Conservation (phyloP, 2,329 filamentous ascomycete species). For the Clarireedia homoeocarpa region DNA sequence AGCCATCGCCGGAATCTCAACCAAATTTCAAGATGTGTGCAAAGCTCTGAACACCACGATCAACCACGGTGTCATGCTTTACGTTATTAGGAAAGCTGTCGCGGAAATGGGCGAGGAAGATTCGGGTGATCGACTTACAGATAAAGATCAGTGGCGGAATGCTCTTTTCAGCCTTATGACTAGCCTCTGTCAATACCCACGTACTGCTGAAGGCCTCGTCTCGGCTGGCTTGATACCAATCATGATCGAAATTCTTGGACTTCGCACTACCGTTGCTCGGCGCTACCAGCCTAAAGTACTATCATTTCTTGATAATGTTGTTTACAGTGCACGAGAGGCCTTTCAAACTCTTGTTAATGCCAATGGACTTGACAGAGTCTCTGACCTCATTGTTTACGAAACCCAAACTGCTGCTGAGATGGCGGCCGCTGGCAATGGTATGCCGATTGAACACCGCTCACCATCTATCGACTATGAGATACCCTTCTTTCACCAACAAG, state of each 20-base stretch:
- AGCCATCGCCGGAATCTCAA: slow-evolving; percentile 74
- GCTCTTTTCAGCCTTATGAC: slow-evolving; percentile 82
- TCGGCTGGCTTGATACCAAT: slow-evolving; percentile 84
- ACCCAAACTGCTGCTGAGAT: slow-evolving; percentile 62
- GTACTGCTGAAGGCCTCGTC: slow-evolving; percentile 76
- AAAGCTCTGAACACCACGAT: slow-evolving; percentile 91
- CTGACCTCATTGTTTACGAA: slow-evolving; percentile 76
- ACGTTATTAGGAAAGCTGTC: slow-evolving; percentile 84
- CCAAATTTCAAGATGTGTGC: slow-evolving; percentile 73
- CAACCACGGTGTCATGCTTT: slow-evolving; percentile 91
- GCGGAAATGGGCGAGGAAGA: slow-evolving; percentile 65
- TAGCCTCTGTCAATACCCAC: slow-evolving; percentile 65
- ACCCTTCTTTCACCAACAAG: slow-evolving; percentile 88
- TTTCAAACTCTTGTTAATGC: slow-evolving; percentile 76
- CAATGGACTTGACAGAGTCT: slow-evolving; percentile 81
- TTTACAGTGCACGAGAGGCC: slow-evolving; percentile 77
- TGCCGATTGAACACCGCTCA: slow-evolving; percentile 64
- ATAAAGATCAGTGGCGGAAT: slow-evolving; percentile 81
- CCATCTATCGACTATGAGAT: slow-evolving; percentile 87
- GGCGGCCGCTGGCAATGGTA: slow-evolving; percentile 62
- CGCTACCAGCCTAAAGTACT: slow-evolving; percentile 78
- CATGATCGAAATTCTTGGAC: slow-evolving; percentile 77
- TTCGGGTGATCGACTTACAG: slow-evolving; percentile 51
- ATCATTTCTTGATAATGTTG: slow-evolving; percentile 79
- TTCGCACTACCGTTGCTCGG: slow-evolving; percentile 75